Percentiles rank a stretch among this genome's conserved stretches.
Evolutionary conservation across 78 protist genomes (phyloP).

Genomic region (slime mould (Dictyostelium discoideum)): DNA sequence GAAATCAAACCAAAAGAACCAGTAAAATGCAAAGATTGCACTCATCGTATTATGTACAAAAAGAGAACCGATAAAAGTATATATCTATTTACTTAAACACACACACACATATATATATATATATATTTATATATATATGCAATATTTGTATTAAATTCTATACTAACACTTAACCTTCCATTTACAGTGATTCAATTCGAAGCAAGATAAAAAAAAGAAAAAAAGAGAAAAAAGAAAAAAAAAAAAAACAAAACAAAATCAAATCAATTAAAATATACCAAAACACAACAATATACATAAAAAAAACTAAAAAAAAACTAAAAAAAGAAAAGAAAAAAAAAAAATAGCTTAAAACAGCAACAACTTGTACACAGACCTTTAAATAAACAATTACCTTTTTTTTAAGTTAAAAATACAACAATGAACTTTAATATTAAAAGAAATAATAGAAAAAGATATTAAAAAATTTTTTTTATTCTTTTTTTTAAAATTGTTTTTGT

Average conservation of each 20-base stretch:
- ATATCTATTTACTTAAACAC: not conserved
- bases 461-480: no score
- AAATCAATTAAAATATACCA: not conserved
- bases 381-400: not conserved
- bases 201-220: slow-evolving; percentile 38
- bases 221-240: not conserved
- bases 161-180: not conserved
- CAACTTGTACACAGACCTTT: not conserved
- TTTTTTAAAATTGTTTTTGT: no score
- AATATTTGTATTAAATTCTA: not conserved
- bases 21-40: slow-evolving; percentile 72
- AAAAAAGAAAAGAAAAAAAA: not conserved
- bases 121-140: no score
- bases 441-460: no score
- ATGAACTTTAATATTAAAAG: no score
- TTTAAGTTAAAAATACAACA: no score
- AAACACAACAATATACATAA: no score
- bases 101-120: no score
- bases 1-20: slow-evolving; percentile 78
- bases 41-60: slow-evolving; percentile 76
- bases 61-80: slow-evolving; percentile 80
- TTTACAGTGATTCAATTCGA: slow-evolving; percentile 74
- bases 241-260: not conserved
- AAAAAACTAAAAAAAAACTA: no score
- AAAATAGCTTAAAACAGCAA: not conserved